Percentiles rank a stretch among this genome's conserved stretches.
Evolutionary conservation across 805 yeast species (phyloP).

Genomic region (Candida easanensis): DNA sequence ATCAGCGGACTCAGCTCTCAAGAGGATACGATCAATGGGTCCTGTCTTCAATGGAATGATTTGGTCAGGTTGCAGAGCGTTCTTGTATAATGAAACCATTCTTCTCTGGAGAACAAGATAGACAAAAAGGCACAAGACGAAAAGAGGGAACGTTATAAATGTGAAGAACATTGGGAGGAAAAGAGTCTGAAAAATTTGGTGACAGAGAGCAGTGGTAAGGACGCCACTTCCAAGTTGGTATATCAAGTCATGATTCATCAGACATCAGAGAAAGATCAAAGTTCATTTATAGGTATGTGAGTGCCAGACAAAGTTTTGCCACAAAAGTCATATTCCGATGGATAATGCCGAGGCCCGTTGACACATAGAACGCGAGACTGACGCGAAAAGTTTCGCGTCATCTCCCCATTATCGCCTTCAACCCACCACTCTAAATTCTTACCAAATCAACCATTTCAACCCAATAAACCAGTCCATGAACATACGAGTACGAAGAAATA

Average conservation of each 20-base stretch:
- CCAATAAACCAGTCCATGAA: not conserved
- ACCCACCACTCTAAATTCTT: not conserved
- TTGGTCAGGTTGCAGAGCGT: conserved; percentile 7
- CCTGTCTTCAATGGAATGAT: conserved; percentile 10
- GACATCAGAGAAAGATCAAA: too few relatives aligned
- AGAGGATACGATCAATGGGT: conserved; percentile 5
- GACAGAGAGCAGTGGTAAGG: too few relatives aligned
- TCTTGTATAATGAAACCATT: conserved; percentile 6
- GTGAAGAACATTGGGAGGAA: too few relatives aligned
- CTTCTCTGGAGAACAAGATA: not conserved
- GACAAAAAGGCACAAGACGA: too few relatives aligned
- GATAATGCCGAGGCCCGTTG: not conserved
- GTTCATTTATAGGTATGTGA: too few relatives aligned
- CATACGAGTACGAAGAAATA: not conserved
- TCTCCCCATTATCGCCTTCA: not conserved
- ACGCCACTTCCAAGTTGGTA: too few relatives aligned
- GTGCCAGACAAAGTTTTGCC: too few relatives aligned
- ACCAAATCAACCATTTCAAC: not conserved
- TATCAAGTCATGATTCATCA: too few relatives aligned
- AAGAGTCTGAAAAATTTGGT: too few relatives aligned
- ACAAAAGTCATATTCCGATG: conserved; percentile 1
- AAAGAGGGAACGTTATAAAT: too few relatives aligned
- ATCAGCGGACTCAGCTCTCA: conserved; percentile 7
- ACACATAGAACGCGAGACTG: not conserved
- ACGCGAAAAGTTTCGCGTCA: conserved; percentile 5